These are phyloP conservation scores for Castanea sativa DNA, from an alignment of 306 rosid genomes.

Conservation along the genomic window DNA sequence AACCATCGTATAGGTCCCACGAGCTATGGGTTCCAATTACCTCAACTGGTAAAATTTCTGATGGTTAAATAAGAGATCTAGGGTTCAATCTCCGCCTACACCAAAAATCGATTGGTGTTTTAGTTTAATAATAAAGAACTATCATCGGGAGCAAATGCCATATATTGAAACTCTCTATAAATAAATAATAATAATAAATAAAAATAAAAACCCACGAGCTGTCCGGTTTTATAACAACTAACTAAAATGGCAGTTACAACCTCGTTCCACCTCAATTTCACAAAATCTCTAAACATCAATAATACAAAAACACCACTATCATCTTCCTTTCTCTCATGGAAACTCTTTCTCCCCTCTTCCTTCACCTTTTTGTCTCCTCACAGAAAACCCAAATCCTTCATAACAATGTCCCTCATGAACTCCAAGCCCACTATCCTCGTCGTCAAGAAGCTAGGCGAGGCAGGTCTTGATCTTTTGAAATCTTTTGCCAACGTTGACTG, in stretches of 20 bases:
- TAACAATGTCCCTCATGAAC: not conserved
- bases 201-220: too few species aligned
- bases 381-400: not conserved
- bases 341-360: not conserved
- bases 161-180: too few species aligned
- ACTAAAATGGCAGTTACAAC: conserved; percentile 16
- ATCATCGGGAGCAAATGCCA: too few species aligned
- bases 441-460: conserved; percentile 1
- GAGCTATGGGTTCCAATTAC: rapidly evolving
- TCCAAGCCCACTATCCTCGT: conserved; percentile 9
- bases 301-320: not conserved
- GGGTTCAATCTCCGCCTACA: too few species aligned
- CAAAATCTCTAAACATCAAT: not conserved
- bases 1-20: rapidly evolving
- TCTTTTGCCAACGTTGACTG: not conserved
- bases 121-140: too few species aligned
- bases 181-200: too few species aligned
- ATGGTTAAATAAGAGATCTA: too few species aligned
- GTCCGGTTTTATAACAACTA: not conserved
- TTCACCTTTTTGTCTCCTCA: not conserved
- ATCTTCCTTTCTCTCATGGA: conserved; percentile 20
- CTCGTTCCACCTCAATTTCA: conserved; percentile 1
- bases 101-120: too few species aligned
- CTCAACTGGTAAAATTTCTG: too few species aligned
- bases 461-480: not conserved